Conservation (phyloP, 768 basidiomycete species). For the Rhizopogon rudus region DNA sequence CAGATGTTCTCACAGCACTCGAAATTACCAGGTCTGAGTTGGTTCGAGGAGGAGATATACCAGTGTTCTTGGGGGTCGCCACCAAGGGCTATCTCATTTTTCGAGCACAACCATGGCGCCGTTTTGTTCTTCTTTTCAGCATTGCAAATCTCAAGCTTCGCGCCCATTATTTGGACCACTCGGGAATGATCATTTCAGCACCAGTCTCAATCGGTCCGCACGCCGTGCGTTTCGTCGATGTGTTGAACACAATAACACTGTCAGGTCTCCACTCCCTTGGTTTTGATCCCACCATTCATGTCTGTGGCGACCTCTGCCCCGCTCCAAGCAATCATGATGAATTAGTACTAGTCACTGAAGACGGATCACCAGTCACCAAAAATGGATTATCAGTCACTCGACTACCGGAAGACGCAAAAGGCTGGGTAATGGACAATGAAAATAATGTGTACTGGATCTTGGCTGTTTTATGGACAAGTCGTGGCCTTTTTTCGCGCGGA, state of each 20-base stretch:
- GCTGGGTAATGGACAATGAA: neutral
- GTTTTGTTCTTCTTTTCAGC: neutral
- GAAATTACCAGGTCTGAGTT: neutral
- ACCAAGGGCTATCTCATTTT: neutral
- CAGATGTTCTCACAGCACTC: neutral
- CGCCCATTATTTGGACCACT: neutral
- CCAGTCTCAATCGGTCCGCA: accelerated
- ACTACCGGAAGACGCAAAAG: neutral
- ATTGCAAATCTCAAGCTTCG: neutral
- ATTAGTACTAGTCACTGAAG: too few relatives aligned
- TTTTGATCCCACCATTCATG: neutral
- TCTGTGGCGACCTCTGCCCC: neutral
- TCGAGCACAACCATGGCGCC: neutral
- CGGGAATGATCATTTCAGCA: neutral
- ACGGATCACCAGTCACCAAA: too few relatives aligned
- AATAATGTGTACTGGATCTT: neutral
- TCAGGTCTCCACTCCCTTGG: neutral
- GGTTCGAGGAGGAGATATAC: too few relatives aligned
- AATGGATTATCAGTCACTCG: too few relatives aligned
- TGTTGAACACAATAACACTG: neutral
- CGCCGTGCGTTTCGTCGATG: neutral
- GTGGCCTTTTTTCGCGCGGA: neutral
- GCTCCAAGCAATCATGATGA: too few relatives aligned
- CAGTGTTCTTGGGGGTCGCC: neutral
- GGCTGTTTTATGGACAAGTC: neutral